A percentile compares a stretch with the other conserved stretches of the same genome.
Evolutionary conservation across 495 filamentous ascomycete genomes (phyloP).

Genomic region (Xylona heveae): DNA sequence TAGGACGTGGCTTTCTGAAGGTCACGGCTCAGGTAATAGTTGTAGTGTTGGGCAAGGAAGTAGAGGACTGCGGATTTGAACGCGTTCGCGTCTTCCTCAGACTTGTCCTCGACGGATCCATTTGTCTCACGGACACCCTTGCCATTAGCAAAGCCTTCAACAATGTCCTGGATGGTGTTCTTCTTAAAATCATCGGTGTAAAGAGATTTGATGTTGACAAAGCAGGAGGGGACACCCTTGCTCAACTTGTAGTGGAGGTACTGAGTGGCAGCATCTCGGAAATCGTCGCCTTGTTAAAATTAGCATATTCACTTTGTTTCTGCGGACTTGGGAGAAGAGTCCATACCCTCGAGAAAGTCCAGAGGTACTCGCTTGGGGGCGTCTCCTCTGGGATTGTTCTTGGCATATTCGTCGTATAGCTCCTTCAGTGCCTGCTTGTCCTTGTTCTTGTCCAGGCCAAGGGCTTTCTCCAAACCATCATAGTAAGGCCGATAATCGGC

Average conservation of each 20-base stretch:
- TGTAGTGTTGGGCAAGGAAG: conserved; percentile 93
- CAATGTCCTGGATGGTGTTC: conserved; percentile 48
- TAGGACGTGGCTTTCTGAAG: conserved; percentile 59
- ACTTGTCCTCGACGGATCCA: conserved; percentile 22
- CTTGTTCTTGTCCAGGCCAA: conserved; percentile 41
- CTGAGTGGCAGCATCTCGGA: conserved; percentile 51
- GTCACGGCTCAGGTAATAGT: conserved; percentile 73
- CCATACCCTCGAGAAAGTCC: conserved; percentile 59
- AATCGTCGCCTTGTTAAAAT: conserved; percentile 58
- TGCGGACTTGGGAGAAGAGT: not conserved
- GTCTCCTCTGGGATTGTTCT: conserved; percentile 63
- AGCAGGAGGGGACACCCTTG: conserved; percentile 91
- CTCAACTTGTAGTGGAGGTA: conserved; percentile 77
- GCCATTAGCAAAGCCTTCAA: conserved; percentile 48
- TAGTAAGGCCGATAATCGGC: conserved; percentile 77
- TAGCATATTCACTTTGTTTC: conserved; percentile 8
- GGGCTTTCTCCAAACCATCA: conserved; percentile 42
- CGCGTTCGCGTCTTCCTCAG: conserved; percentile 31
- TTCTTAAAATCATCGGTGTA: conserved; percentile 62
- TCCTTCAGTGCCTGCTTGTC: conserved; percentile 36
- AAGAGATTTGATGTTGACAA: conserved; percentile 85
- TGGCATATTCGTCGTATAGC: conserved; percentile 62
- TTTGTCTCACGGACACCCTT: conserved; percentile 11
- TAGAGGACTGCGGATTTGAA: conserved; percentile 64
- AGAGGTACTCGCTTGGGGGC: conserved; percentile 71